Base-by-base conservation (phyloP, 2,329 filamentous ascomycete genomes). In the Colletotrichum noveboracense region DNA sequence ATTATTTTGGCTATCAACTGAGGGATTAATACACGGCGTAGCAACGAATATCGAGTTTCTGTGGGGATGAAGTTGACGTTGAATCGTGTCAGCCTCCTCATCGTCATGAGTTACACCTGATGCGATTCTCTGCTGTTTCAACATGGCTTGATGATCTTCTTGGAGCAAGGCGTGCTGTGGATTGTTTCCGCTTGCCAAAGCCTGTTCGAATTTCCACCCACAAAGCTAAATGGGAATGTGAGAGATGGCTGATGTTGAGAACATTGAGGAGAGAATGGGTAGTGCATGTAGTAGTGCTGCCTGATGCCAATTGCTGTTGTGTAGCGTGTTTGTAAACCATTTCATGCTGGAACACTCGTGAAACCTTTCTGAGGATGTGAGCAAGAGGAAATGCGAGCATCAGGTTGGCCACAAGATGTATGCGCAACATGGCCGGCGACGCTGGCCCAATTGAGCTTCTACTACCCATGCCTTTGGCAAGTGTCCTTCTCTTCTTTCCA, bases 221-320 rank as follows among this genome's bases (percentile, higher is more conserved):
- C 18, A 12, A 6, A n/a, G 18, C 38, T 0, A 0, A 12, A 48
- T n/a, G 16, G 38, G 8, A 0, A 1, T 4, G 18, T 48, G 21
- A 21, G 18, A 12, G 38, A 4, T 1, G 38, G 0, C 18, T n/a
- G 18, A 48, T 12, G 9, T 0, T 21, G 38, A n/a, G 0, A 12
- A 48, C 18, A 7, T 2, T 18, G 18, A 10, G 5, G 5, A 48
- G 16, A 10, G 38, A 21, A 48, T n/a, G 18, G 5, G 18, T 16
- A 6, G 7, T 38, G 14, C 7, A 8, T 8, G 36, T 38, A 38
- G 36, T 18, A 48, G 38, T 10, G 0, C 38, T 12, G 38, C 0
- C 0, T 48, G 38, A 48, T 48, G 18, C 18, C 18, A n/a, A 48
- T 12, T 48, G 38, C 38, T n/a, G 38, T 7, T n/a, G 38, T n/a